Base-by-base conservation (phyloP, 2,329 filamentous ascomycete genomes). In the Aspergillus pseudoglaucus region DNA sequence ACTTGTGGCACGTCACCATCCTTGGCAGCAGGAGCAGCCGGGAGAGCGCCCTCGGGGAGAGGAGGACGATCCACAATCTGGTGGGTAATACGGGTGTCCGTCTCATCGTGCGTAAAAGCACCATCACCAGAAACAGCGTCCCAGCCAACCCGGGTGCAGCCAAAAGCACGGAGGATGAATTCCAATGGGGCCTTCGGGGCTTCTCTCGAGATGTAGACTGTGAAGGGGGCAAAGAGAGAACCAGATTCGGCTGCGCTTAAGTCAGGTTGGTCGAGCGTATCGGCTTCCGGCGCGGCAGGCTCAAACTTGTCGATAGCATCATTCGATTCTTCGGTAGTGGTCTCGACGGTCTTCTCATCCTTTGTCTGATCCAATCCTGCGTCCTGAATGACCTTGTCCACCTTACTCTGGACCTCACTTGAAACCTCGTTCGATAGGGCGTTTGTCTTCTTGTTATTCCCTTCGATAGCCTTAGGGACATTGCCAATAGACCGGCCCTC, bases 141-240 rank as follows among this genome's bases (percentile, higher is more conserved):
- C 93, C 93, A 98, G 38, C 90, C 93, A 57, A 98, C 85, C 40
- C 91, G 83, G 75, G 91, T 95, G 76, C 91, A 97, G 54, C 93
- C 93, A 63, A 97, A 98, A 3, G 91, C 82, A 63, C 90, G 87
- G 46, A 98, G 80, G 47, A 98, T 81, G 65, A 98, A 95, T 68
- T 98, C 93, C 18, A 98, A 76, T 2, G 93, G 83, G 55, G 90
- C 87, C 55, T 90, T 82, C 12, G 93, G 93, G 3, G 91, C 90
- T 73, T 98, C 93, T 60, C 93, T 86, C 33, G 91, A 95, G 39
- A 98, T 80, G 73, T 85, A 98, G 73, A 98, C 84, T 27, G 90
- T 95, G 70, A 87, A 90, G 51, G 88, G 84, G 27, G 88, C 82
- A 69, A 97, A 97, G 33, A 98, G 78, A n/a, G 80, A 78, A 23